These are phyloP conservation scores for Ceratopteris richardii DNA, from an alignment of 75 land plant genomes.

Conservation along the genomic window DNA sequence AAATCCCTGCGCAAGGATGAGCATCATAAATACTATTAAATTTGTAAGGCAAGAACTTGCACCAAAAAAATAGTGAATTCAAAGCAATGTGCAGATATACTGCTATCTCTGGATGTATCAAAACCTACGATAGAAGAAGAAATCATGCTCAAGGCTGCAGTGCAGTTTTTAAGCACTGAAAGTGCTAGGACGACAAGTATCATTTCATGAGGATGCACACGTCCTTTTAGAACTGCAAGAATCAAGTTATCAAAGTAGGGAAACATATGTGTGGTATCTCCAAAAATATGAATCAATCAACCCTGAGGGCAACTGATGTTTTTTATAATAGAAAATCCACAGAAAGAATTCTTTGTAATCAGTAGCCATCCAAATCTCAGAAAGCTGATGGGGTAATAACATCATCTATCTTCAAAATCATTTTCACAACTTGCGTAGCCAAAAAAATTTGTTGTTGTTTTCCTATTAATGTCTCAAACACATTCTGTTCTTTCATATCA, in stretches of 20 bases:
- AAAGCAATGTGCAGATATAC: too few relatives aligned
- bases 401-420: constrained; percentile 97
- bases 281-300: not conserved
- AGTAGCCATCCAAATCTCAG: not conserved
- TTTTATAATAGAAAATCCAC: not conserved
- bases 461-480: constrained; percentile 93
- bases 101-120: too few relatives aligned
- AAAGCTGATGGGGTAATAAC: constrained; percentile 64
- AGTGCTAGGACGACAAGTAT: not conserved
- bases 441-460: constrained; percentile 91
- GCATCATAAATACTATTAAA: too few relatives aligned
- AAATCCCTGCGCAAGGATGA: too few relatives aligned
- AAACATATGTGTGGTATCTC: too few relatives aligned
- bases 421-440: constrained; percentile 99
- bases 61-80: too few relatives aligned
- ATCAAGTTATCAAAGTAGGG: too few relatives aligned
- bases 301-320: not conserved
- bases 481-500: constrained; percentile 91
- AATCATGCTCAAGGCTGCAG: not conserved
- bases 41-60: too few relatives aligned
- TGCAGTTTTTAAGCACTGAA: not conserved
- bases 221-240: not conserved
- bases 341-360: not conserved
- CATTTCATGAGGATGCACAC: too few relatives aligned
- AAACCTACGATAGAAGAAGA: not conserved